Evolutionary conservation across 257 asterid genomes (phyloP), one percentile per base, ranked within the genome.

Genomic region (Solanum chmielewskii): DNA sequence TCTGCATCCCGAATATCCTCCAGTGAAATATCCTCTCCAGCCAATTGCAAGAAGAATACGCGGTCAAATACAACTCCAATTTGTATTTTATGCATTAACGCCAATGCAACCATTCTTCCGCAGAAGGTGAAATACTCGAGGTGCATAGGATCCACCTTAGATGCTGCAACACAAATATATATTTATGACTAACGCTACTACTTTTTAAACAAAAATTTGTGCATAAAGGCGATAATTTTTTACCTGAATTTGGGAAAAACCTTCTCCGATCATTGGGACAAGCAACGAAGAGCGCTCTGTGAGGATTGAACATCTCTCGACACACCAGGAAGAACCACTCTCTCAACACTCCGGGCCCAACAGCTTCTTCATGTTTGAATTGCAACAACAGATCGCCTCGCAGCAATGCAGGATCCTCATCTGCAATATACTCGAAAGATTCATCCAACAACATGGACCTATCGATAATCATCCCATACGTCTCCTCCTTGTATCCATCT

Each of bases 61-160:
- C 80, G 49, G 12, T 73, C 49, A 10, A 73, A 73, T 14, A 20
- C 81, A 18, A 73, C 13, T 3, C 81, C 49, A 4, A 73, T 73
- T 73, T 73, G 80, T 20, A 73, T 35, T 73, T 20, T 20, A 37
- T 35, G 81, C 81, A 73, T 73, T 73, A 73, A 37, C 21, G 81
- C 81, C 29, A 37, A 20, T 9, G 99, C 98, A 87, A 94, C 92
- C 90, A 95, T 91, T 90, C 98, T 92, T 86, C 99, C 99, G n/a
- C 93, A 81, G 91, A 96, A 95, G 88, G 71, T 91, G 89, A 93
- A 96, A 89, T 95, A 96, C 73, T 94, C 92, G 23, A 93, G 98
- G 93, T 94, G 97, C 93, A 94, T 29, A 9, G 98, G 98, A 85
- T 96, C 94, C 93, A 73, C 49, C 81, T 37, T 73, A 37, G 81